These are phyloP conservation scores for Candida easanensis DNA, from an alignment of 805 yeast species.

Conservation along the genomic window DNA sequence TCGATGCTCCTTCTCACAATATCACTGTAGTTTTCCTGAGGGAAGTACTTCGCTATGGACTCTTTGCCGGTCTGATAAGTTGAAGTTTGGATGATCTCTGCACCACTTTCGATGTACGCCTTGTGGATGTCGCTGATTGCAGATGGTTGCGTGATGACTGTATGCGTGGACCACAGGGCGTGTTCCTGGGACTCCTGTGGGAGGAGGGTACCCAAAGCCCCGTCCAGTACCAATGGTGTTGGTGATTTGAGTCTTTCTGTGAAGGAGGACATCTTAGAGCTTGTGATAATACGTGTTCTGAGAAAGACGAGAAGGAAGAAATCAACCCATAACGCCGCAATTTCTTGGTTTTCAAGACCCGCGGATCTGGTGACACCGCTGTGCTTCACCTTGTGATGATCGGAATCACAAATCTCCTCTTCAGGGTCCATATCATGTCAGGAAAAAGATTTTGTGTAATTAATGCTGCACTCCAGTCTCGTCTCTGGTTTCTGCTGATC, in stretches of 20 bases:
- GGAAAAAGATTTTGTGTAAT: no score
- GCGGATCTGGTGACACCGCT: no score
- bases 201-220: constrained; percentile 24
- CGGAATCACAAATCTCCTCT: no score
- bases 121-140: constrained; percentile 46
- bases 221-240: constrained; percentile 21
- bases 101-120: constrained; percentile 50
- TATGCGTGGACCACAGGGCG: constrained; percentile 60
- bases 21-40: constrained; percentile 20
- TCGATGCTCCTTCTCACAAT: constrained; percentile 17
- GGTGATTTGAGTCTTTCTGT: constrained; percentile 3
- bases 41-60: constrained; percentile 32
- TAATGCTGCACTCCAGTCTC: no score
- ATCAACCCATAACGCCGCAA: no score
- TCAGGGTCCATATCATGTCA: no score
- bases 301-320: no score
- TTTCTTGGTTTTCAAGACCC: no score
- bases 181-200: constrained; percentile 21
- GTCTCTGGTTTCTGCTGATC: no score
- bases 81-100: constrained; percentile 49
- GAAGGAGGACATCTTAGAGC: background rate
- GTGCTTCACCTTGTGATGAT: no score
- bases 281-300: no score
- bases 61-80: constrained; percentile 49
- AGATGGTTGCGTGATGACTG: constrained; percentile 42